A percentile compares a stretch with the other conserved stretches of the same genome.
Conservation (phyloP, 345 rosid species). For the Euclidium syriacum region DNA sequence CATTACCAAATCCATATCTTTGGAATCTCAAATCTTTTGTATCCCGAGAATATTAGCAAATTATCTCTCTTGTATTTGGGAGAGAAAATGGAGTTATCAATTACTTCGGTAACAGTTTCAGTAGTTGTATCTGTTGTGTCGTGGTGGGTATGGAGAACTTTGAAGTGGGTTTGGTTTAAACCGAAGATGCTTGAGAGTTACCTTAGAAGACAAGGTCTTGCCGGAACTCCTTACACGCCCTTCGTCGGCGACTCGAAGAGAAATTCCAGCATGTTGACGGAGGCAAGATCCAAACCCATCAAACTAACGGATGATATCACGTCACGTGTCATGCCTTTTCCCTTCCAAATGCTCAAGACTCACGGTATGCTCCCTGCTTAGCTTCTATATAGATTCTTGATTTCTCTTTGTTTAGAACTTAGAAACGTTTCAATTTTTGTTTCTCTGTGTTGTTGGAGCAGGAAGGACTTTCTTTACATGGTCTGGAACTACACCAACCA, state of each 20-base stretch:
- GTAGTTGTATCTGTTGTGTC: background rate
- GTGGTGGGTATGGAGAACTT: constrained; percentile 28
- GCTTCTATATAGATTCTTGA: background rate
- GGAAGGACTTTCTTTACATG: constrained; percentile 39
- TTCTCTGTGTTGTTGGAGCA: constrained; percentile 9
- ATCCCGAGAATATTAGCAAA: background rate
- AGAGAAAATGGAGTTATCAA: constrained; percentile 8
- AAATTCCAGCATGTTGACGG: background rate
- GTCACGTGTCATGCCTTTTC: constrained; percentile 23
- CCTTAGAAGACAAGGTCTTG: constrained; percentile 31
- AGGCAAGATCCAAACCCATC: constrained; percentile 29
- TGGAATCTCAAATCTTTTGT: background rate
- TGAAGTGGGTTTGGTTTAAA: constrained; percentile 36
- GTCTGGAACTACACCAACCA: constrained; percentile 43
- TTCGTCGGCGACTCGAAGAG: constrained; percentile 28
- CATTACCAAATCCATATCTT: constrained; percentile 11
- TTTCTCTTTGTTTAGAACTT: background rate
- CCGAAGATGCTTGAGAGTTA: constrained; percentile 32
- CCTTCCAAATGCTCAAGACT: constrained; percentile 16
- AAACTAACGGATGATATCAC: constrained; percentile 20
- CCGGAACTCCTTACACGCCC: constrained; percentile 29
- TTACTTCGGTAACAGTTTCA: constrained; percentile 7
- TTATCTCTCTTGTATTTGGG: background rate
- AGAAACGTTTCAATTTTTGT: background rate
- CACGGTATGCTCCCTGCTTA: constrained; percentile 11